Conservation (phyloP, 805 yeast species). For the Schwanniomyces yamadae region DNA sequence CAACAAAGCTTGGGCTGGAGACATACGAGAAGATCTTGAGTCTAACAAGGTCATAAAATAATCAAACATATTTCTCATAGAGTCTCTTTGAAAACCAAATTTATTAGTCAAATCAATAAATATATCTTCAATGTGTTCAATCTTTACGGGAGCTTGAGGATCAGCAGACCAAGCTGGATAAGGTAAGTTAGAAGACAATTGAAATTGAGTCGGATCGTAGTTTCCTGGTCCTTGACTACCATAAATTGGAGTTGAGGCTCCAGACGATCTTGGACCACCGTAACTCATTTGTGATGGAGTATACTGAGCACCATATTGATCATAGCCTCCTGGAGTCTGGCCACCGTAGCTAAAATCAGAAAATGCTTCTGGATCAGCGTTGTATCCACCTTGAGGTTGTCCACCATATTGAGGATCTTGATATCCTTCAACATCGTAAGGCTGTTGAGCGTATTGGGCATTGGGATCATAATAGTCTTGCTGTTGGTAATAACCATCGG, state of each 20-base stretch:
- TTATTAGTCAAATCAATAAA: slow-evolving; percentile 80
- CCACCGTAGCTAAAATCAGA: slow-evolving; percentile 66
- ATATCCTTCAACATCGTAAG: slow-evolving; percentile 48
- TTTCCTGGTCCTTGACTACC: slow-evolving; percentile 58
- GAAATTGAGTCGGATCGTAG: slow-evolving; percentile 62
- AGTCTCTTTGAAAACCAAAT: slow-evolving; percentile 89
- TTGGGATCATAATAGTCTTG: slow-evolving; percentile 55
- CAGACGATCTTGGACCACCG: slow-evolving; percentile 83
- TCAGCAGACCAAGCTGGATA: slow-evolving; percentile 99
- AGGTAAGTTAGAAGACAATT: slow-evolving; percentile 81
- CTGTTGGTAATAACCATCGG: slow-evolving; percentile 32
- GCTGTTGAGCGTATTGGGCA: slow-evolving; percentile 50
- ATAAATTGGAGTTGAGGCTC: slow-evolving; percentile 92
- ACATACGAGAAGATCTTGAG: slow-evolving; percentile 84
- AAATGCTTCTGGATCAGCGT: slow-evolving; percentile 59
- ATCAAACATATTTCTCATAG: slow-evolving; percentile 89
- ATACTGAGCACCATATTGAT: slow-evolving; percentile 66
- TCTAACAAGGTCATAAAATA: slow-evolving; percentile 83
- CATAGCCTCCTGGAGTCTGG: slow-evolving; percentile 55
- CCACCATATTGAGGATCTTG: slow-evolving; percentile 45
- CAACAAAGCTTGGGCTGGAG: slow-evolving; percentile 81
- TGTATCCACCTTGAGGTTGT: slow-evolving; percentile 39
- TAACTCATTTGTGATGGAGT: slow-evolving; percentile 87
- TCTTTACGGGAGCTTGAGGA: slow-evolving; percentile 78
- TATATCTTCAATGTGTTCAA: slow-evolving; percentile 83